Base-by-base conservation (phyloP, 805 yeast species). In the Metschnikowia kofuensis region DNA sequence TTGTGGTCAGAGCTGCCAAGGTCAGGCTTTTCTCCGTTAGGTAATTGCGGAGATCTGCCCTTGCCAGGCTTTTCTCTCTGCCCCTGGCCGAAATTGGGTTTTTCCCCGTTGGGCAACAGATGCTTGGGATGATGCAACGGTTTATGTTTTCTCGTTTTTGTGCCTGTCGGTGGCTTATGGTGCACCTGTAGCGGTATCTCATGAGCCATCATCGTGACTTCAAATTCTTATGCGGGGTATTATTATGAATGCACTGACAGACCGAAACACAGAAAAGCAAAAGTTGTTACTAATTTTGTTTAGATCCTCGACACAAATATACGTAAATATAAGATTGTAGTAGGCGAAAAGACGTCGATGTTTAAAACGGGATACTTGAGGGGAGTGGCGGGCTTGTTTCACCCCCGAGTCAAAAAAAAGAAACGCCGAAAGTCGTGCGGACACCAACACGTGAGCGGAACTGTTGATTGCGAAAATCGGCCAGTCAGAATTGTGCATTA, bases 171-270 rank as follows among this genome's bases (percentile, higher is more conserved):
- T n/a, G 43, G 55, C 45, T 45, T 50, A 26, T 48, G 60, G 37
- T 56, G 68, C 44, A 61, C 57, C 36, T 59, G 55, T 49, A 57
- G 45, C 35, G 73, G 70, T 53, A 62, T 47, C 55, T 68, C 72
- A 52, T 67, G 74, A 12, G 68, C 56, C 56, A 56, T 54, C 59
- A 56, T 56, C 36, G 41, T 54, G 44, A 38, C 45, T 14, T 31
- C 38, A 41, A 27, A 30, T 29, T 38, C 42, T 45, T 32, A n/a
- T 30, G 32, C 35, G 37, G 21, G 35, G 38, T 38, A 30, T 29
- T 14, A 32, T 13, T 29, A 27, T 31, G 38, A 21, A 3, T 27
- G 15, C 31, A 16, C 21, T n/a, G 36, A 8, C 6, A 14, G 34
- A 44, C 26, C 38, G 34, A 29, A 44, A 38, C 21, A 7, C 32